Evolutionary conservation across 805 yeast genomes (phyloP), one percentile per base, ranked within the genome.

Genomic region (Danielia reshetovae): DNA sequence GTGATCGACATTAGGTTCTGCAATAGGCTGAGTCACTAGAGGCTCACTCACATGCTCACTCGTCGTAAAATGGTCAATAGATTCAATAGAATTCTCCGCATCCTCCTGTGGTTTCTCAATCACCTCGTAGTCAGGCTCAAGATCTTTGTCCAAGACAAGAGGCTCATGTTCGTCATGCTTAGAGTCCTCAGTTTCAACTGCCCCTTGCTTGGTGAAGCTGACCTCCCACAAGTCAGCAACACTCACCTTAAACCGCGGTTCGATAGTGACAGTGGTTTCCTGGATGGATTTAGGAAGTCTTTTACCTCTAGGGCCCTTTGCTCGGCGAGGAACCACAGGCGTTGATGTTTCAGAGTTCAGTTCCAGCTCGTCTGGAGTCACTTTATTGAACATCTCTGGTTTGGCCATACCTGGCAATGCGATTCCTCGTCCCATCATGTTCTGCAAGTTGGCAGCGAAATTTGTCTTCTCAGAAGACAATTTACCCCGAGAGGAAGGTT

Each of bases 271-370:
- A 18, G 41, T 51, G 0, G 71, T 61, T 3, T 68, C 66, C 29
- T 68, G 65, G 9, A 79, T 74, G n/a, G 66, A 57, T 36, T 66
- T 70, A 0, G 93, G 93, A 34, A 82, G 58, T 48, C 75, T 77
- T 40, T 85, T 74, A 0, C 89, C 89, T 42, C 76, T 68, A 29
- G 94, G 94, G 0, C 90, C 93, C 45, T 64, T 79, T 1, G 79
- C 81, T 49, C 90, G 71, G 19, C 75, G 36, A 3, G 42, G 29
- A 3, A 24, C 9, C 2, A 21, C 12, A 4, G 39, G 12, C 2
- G 25, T 3, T 4, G 32, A 13, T 19, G 25, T 28, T 17, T 15
- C 21, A 4, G 14, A 5, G 4, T 15, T 21, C 5, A n/a, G 19
- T 14, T 5, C 19, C 3, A 35, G 46, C 10, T 44, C 47, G 17